Evolutionary conservation across 116 monocot species (phyloP).

Genomic region (Iris pallida): DNA sequence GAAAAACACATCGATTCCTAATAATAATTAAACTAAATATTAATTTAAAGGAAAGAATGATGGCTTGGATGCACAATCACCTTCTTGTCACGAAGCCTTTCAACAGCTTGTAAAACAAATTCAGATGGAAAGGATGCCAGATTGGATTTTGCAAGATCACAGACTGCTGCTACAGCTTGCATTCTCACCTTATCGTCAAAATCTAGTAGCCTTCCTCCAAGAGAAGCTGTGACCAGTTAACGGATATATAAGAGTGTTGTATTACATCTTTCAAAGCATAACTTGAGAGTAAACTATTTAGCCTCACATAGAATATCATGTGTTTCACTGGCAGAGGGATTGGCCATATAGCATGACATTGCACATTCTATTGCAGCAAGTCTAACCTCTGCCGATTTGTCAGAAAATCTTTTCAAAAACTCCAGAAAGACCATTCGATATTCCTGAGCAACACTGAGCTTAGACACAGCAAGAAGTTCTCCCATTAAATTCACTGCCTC

Average conservation of each 20-base stretch:
- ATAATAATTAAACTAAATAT: not conserved
- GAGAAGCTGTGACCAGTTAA: conserved; percentile 45
- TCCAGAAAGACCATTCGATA: conserved; percentile 53
- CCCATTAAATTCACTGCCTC: conserved; percentile 72
- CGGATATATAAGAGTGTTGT: conserved; percentile 2
- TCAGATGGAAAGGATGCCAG: conserved; percentile 58
- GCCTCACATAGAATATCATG: conserved; percentile 54
- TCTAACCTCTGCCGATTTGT: conserved; percentile 78
- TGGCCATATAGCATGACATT: conserved; percentile 50
- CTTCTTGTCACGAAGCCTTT: conserved; percentile 88
- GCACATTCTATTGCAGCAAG: conserved; percentile 73
- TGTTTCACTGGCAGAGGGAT: conserved; percentile 38
- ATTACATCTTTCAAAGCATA: not conserved
- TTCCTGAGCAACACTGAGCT: conserved; percentile 50
- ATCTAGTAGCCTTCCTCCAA: conserved; percentile 78
- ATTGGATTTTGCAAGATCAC: conserved; percentile 71
- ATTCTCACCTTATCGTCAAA: conserved; percentile 89
- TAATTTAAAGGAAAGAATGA: not conserved
- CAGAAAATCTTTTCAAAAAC: conserved; percentile 82
- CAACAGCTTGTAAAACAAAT: conserved; percentile 42
- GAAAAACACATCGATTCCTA: not conserved
- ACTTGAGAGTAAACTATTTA: conserved; percentile 8
- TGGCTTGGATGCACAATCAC: conserved; percentile 20
- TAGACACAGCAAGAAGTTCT: conserved; percentile 61
- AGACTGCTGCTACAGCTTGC: conserved; percentile 64